phyloP scores from a whole-genome alignment of 305 asterid species.

The Solanum hybrid region DNA sequence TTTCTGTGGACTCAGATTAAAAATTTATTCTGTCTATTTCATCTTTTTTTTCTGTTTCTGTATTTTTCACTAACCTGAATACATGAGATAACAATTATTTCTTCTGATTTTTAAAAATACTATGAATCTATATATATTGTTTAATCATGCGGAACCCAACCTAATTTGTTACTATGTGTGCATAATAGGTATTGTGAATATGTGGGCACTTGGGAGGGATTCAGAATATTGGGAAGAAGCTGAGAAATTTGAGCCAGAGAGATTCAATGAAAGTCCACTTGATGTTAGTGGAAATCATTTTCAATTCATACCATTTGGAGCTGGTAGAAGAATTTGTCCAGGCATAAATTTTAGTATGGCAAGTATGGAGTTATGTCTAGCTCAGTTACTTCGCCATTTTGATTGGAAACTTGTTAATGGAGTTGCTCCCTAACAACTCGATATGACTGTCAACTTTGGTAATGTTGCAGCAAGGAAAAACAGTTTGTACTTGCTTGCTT shows the following conservation, averaged over 20 bases:
- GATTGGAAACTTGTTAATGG: constrained; percentile 23
- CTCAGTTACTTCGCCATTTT: constrained; percentile 25
- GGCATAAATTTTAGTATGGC: constrained; percentile 23
- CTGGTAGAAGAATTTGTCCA: constrained; percentile 39
- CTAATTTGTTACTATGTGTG: background rate
- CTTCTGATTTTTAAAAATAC: no score
- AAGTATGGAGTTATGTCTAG: constrained; percentile 22
- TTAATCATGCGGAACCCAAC: background rate
- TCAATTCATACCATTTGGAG: constrained; percentile 33
- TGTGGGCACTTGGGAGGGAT: constrained; percentile 34
- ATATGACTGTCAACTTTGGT: constrained; percentile 18
- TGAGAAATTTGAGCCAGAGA: constrained; percentile 29
- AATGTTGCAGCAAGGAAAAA: constrained; percentile 4
- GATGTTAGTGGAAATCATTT: constrained; percentile 25
- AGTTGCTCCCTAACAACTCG: background rate
- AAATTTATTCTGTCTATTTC: no score
- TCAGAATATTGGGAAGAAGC: constrained; percentile 23
- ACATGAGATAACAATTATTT: no score
- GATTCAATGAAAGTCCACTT: constrained; percentile 16
- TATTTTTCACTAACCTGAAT: no score
- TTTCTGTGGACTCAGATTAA: no score
- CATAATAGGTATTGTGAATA: constrained; percentile 18
- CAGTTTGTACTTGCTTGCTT: background rate
- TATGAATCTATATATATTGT: no score
- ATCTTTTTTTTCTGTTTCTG: no score